Conservation (phyloP, 768 basidiomycete species). For the Leucocoprinus leucothites region DNA sequence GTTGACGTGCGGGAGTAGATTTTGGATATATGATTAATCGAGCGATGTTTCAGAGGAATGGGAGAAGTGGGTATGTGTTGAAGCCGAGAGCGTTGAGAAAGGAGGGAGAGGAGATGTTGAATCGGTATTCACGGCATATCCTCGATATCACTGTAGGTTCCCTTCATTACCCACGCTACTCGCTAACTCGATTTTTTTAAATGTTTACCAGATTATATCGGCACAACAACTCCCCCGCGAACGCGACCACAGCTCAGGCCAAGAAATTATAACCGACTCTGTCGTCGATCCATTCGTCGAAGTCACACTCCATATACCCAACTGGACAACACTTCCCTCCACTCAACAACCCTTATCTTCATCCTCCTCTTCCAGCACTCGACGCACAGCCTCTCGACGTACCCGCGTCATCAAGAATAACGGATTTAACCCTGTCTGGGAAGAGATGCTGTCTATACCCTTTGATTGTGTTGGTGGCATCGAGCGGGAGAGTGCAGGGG, state of each 20-base stretch:
- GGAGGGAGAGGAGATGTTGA: constrained; percentile 57
- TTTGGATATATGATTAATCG: constrained; percentile 89
- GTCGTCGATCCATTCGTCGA: constrained; percentile 61
- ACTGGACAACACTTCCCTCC: constrained; percentile 49
- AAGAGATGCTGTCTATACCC: constrained; percentile 64
- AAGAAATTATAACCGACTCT: constrained; percentile 56
- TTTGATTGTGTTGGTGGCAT: constrained; percentile 64
- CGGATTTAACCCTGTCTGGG: constrained; percentile 92
- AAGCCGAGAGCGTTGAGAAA: constrained; percentile 77
- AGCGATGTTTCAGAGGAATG: constrained; percentile 93
- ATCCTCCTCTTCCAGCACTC: constrained; percentile 19
- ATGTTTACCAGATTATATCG: constrained; percentile 48
- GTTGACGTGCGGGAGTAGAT: constrained; percentile 42
- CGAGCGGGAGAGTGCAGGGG: constrained; percentile 21
- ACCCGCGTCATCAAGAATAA: constrained; percentile 77
- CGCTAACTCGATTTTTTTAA: not conserved
- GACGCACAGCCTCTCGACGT: constrained; percentile 45
- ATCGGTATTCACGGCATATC: constrained; percentile 51
- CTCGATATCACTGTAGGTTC: constrained; percentile 59
- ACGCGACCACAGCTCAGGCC: constrained; percentile 58
- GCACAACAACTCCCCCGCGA: constrained; percentile 88
- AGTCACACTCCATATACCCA: constrained; percentile 74
- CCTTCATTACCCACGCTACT: not conserved
- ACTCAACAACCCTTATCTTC: constrained; percentile 17
- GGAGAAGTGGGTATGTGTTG: constrained; percentile 84